Evolutionary conservation across 1,284 basidiomycete genomes (phyloP).

Genomic region (Melampsora americana): DNA sequence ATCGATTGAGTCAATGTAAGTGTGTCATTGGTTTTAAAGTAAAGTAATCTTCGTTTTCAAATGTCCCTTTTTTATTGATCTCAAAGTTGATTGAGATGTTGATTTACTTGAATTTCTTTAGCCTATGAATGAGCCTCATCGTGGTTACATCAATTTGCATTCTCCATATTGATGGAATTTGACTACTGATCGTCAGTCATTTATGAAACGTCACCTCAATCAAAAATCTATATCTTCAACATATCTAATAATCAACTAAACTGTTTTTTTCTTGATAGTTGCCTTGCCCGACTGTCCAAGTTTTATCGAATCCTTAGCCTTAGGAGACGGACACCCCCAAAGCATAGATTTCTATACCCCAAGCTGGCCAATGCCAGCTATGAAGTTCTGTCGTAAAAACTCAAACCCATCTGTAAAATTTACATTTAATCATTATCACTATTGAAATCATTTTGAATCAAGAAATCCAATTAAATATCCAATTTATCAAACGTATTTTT

Average conservation of each 20-base stretch:
- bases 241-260: too few species aligned
- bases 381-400: conserved; percentile 55
- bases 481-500: too few species aligned
- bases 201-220: conserved; percentile 59
- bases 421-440: too few species aligned
- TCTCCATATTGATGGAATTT: conserved; percentile 85
- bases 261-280: conserved; percentile 13
- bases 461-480: too few species aligned
- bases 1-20: conserved; percentile 68
- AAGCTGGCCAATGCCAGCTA: conserved; percentile 36
- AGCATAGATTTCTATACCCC: conserved; percentile 75
- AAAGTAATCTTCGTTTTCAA: conserved; percentile 1
- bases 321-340: conserved; percentile 74
- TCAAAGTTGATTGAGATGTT: neutral
- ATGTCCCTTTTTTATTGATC: neutral
- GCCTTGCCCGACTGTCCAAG: conserved; percentile 61
- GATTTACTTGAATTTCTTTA: neutral
- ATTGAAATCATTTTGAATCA: too few species aligned
- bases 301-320: conserved; percentile 69
- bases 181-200: conserved; percentile 85
- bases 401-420: conserved; percentile 59
- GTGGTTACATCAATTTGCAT: conserved; percentile 78
- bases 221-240: conserved; percentile 49
- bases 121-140: conserved; percentile 91
- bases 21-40: conserved; percentile 82